These are phyloP conservation scores for Fagopyrum esculentum DNA, from an alignment of 148 eudicot species.

Conservation along the genomic window DNA sequence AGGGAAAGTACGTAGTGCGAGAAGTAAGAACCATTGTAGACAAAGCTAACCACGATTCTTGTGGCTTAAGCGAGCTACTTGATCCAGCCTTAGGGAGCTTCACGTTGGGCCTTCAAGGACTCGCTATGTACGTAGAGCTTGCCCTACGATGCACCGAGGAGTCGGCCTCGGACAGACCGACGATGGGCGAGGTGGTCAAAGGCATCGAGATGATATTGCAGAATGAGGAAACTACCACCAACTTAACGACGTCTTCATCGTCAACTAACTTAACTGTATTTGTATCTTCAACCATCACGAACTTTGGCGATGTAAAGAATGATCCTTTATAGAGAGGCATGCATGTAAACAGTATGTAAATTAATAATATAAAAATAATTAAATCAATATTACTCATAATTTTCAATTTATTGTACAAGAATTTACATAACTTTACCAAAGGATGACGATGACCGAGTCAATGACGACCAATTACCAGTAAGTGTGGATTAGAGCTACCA, in stretches of 20 bases:
- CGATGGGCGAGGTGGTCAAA: constrained; percentile 56
- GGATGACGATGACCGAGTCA: no score
- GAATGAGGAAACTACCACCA: constrained; percentile 14
- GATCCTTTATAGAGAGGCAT: no score
- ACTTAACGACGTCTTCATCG: constrained; percentile 58
- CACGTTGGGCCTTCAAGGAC: constrained; percentile 32
- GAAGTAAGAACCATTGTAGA: constrained; percentile 49
- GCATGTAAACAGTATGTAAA: no score
- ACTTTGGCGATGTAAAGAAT: constrained; percentile 33
- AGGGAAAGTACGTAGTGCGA: constrained; percentile 79
- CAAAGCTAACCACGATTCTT: constrained; percentile 40
- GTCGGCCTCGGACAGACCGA: constrained; percentile 38
- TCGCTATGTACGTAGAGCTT: constrained; percentile 32
- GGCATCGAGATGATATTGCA: not conserved
- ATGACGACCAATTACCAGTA: no score
- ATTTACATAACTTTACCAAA: no score
- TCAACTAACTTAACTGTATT: constrained; percentile 17
- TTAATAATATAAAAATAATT: no score
- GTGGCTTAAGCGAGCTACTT: constrained; percentile 42
- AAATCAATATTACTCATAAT: no score
- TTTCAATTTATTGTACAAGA: no score
- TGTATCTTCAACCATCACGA: constrained; percentile 22
- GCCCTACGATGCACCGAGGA: constrained; percentile 65
- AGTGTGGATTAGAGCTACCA: no score
- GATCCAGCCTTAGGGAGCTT: constrained; percentile 50